Evolutionary conservation across 306 rosid species (phyloP), one percentile per base, ranked within the genome.

Genomic region (Dryas octopetala): DNA sequence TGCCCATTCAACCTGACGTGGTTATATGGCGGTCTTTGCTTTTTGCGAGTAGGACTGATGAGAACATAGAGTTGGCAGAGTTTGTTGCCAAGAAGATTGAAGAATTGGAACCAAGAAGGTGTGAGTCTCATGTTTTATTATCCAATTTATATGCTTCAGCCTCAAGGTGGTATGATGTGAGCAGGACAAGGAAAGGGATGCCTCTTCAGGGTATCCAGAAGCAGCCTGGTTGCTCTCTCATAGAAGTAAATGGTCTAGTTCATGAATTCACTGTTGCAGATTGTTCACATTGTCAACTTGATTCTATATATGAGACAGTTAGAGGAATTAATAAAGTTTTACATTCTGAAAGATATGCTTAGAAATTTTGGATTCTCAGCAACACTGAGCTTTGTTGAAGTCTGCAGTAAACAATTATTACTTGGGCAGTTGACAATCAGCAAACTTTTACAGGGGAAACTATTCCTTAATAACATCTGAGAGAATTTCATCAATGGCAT

Each of bases 11-110:
- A 17, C 62, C 80, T 40, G 75, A 76, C 40, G 68, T 68, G 23
- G 66, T 60, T 12, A 76, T 76, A n/a, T 76, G 80, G 80, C 61
- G 80, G 48, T 76, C 80, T 55, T 49, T 76, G 68, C 75, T 76
- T 9, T 76, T 76, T 23, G 75, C 80, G 12, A 59, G 70, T 49
- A 49, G 52, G 61, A 51, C 66, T 40, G 51, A 48, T 4, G 51
- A 60, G 41, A 49, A 53, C 44, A 40, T n/a, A 12, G 63, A 49
- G n/a, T 48, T 68, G 74, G 80, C 58, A 38, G 80, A 78, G 73
- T 47, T 13, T n/a, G 46, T 71, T 7, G 77, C 73, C 15, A 57
- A 59, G 3, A 72, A 23, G 32, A 55, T 78, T 38, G 78, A 78
- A 44, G 68, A 78, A 55, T 65, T 62, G 45, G 68, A 78, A 50